phyloP scores from a whole-genome alignment of 441 rosid genomes.

The Pelargonium citronellum region DNA sequence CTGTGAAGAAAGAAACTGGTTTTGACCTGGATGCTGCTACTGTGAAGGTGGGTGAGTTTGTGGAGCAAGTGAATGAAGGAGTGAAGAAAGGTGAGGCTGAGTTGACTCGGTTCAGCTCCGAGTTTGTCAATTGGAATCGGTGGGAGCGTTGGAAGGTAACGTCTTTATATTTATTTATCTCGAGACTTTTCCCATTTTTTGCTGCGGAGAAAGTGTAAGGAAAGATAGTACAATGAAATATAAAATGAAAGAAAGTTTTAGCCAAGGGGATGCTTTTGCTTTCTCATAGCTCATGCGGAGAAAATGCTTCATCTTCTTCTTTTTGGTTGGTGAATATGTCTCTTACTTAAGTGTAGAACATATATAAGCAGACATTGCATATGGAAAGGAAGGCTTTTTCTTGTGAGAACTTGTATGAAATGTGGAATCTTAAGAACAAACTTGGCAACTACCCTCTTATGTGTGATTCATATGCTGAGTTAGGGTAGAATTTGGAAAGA shows the following conservation, averaged over 20 bases:
- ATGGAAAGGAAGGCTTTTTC: background rate
- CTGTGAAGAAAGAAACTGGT: constrained; percentile 65
- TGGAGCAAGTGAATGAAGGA: constrained; percentile 33
- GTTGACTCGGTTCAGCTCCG: constrained; percentile 44
- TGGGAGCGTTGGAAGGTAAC: constrained; percentile 86
- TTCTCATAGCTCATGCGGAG: background rate
- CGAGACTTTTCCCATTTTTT: background rate
- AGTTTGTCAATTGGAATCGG: constrained; percentile 64
- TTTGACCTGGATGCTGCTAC: constrained; percentile 47
- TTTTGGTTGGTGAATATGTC: background rate
- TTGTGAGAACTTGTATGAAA: background rate
- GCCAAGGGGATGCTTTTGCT: too few relatives aligned
- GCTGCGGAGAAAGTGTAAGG: background rate
- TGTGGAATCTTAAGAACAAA: background rate
- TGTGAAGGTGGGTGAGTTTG: constrained; percentile 40
- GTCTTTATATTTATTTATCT: background rate
- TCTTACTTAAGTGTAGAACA: background rate
- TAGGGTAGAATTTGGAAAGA: background rate
- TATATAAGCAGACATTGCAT: background rate
- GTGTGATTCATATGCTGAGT: background rate
- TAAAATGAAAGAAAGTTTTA: background rate
- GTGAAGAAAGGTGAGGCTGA: constrained; percentile 37
- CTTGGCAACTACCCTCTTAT: background rate
- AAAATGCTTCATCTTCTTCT: background rate
- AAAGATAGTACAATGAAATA: background rate